Evolutionary conservation across 2,329 filamentous ascomycete genomes (phyloP), one percentile per base, ranked within the genome.

Genomic region (Pseudogymnoascus sp.): DNA sequence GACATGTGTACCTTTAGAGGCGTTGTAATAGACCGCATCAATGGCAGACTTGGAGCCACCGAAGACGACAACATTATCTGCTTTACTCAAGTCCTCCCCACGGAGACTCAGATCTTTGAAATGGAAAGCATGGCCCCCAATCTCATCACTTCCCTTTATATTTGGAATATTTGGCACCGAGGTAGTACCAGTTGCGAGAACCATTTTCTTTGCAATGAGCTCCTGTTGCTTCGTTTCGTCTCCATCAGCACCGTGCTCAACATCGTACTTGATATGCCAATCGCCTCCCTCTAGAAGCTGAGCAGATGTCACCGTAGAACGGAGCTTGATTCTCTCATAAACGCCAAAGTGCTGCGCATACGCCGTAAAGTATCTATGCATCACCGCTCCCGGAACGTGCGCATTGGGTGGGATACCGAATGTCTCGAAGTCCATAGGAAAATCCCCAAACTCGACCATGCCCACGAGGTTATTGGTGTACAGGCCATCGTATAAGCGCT

Each of bases 391-490:
- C 0, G 84, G 80, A 55, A 89, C 82, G 69, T 88, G 84, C 61
- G 85, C 71, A 11, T 80, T 81, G 6, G 63, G 62, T 43, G 70
- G 74, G 39, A 63, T 59, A 10, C 62, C 59, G 26, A 61, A 63
- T 6, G 55, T 63, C 29, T 63, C 62, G 23, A 61, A 43, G 41
- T 61, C 45, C 66, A 67, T 67, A 10, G 87, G 85, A 65, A 89
- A 90, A 67, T 90, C 89, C 0, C 85, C 84, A 68, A 83, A 91
- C 72, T 92, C 87, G 67, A 86, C 90, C 0, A 83, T 87, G 1
- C 88, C 88, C 12, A 85, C 73, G 69, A 89, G 81, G 69, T 91
- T 91, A 73, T 92, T 91, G 61, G 83, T 85, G 67, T 85, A 87
- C 45, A 92, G 78, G 1, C 83, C 84, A 0, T 84, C 82, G 70